These are phyloP conservation scores for Biancaea sappan DNA, from an alignment of 306 rosid genomes.

Conservation along the genomic window DNA sequence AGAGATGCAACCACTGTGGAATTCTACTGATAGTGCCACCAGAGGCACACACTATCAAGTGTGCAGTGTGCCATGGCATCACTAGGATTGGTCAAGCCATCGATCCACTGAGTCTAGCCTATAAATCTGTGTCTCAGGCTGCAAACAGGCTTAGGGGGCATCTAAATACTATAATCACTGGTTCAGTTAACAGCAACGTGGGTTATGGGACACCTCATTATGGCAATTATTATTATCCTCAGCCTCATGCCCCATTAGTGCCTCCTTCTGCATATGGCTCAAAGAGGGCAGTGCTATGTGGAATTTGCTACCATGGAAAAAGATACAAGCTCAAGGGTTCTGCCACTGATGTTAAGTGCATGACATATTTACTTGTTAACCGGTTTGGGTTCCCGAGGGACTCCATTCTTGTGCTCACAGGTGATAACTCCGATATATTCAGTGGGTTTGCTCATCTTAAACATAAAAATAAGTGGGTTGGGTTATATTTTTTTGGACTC, in stretches of 20 bases:
- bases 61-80: slow-evolving; percentile 48
- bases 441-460: background rate
- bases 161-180: slow-evolving; percentile 28
- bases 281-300: slow-evolving; percentile 55
- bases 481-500: too few species aligned
- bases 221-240: slow-evolving; percentile 11
- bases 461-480: too few species aligned
- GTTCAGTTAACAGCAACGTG: slow-evolving; percentile 31
- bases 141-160: slow-evolving; percentile 40
- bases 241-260: slow-evolving; percentile 21
- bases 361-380: slow-evolving; percentile 54
- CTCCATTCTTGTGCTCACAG: slow-evolving; percentile 63
- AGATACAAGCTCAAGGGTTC: slow-evolving; percentile 49
- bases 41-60: slow-evolving; percentile 32
- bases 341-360: slow-evolving; percentile 50
- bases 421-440: slow-evolving; percentile 17
- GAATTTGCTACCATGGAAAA: slow-evolving; percentile 48
- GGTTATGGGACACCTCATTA: slow-evolving; percentile 12
- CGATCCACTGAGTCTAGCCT: slow-evolving; percentile 34
- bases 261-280: slow-evolving; percentile 37
- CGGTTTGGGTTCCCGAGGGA: slow-evolving; percentile 50
- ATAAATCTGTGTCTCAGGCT: slow-evolving; percentile 29
- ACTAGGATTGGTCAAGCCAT: slow-evolving; percentile 16
- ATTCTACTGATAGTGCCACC: slow-evolving; percentile 38
- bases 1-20: slow-evolving; percentile 48